These are phyloP conservation scores for Trametes elegans DNA, from an alignment of 768 basidiomycete species.

Conservation along the genomic window DNA sequence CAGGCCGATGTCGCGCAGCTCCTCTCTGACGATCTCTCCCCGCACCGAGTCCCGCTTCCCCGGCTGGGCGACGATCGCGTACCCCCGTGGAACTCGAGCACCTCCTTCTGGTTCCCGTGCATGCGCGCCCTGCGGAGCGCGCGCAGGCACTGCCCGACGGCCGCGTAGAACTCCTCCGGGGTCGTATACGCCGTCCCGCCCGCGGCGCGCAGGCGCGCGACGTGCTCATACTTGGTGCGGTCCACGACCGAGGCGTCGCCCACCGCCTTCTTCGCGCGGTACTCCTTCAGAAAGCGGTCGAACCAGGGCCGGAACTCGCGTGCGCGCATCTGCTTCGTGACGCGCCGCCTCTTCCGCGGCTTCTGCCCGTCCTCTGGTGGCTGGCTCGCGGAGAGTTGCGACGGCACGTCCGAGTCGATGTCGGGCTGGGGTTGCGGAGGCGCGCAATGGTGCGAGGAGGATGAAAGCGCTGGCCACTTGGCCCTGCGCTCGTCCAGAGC, in stretches of 20 bases:
- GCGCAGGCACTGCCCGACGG: not conserved
- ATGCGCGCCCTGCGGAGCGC: not conserved
- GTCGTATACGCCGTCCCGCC: conserved; percentile 9
- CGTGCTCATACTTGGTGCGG: not conserved
- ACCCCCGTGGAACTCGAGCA: conserved; percentile 7
- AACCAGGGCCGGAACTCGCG: not conserved
- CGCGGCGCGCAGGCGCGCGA: not conserved
- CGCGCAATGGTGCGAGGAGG: no score
- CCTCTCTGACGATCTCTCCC: not conserved
- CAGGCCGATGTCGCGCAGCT: not conserved
- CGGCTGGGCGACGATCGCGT: conserved; percentile 14
- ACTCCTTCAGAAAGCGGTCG: not conserved
- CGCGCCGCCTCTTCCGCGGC: not conserved
- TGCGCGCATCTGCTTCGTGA: conserved; percentile 3
- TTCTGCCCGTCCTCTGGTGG: not conserved
- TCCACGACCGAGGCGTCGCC: not conserved
- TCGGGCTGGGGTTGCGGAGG: no score
- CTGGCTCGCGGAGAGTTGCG: no score
- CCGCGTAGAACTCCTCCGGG: not conserved
- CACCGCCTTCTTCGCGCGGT: not conserved
- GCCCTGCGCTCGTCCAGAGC: no score
- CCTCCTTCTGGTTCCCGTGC: not conserved
- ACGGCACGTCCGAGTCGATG: no score
- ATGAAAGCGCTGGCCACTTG: no score
- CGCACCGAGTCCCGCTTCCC: not conserved